These are phyloP conservation scores for Blastomyces emzantsi DNA, from an alignment of 2,329 filamentous ascomycete species.

Conservation along the genomic window DNA sequence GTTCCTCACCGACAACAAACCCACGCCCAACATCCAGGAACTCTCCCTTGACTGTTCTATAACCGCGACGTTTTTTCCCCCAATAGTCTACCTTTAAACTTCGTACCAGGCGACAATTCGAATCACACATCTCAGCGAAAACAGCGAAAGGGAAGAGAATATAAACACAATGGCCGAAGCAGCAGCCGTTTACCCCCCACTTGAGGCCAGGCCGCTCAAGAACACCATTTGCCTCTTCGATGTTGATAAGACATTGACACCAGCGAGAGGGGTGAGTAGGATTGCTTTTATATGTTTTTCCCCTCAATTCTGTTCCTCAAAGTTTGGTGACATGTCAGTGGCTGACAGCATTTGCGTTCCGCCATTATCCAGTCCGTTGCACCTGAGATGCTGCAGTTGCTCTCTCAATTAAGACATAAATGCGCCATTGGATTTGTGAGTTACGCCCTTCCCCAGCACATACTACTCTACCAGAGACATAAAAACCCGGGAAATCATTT, in stretches of 20 bases:
- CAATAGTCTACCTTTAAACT: neutral
- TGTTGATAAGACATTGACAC: conserved; percentile 86
- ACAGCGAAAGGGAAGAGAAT: neutral
- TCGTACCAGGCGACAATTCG: neutral
- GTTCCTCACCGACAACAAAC: neutral
- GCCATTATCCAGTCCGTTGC: conserved; percentile 48
- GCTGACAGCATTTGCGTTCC: neutral
- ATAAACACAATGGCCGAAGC: conserved; percentile 11
- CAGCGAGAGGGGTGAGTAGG: conserved; percentile 61
- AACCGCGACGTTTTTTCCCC: neutral
- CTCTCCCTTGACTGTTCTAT: neutral
- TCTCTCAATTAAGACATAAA: conserved; percentile 73
- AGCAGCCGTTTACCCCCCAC: conserved; percentile 51
- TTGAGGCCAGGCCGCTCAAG: conserved; percentile 76
- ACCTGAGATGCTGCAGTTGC: conserved; percentile 73
- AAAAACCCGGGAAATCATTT: neutral
- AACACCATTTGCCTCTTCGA: conserved; percentile 95
- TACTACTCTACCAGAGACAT: no score
- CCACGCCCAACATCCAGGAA: neutral
- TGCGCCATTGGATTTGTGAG: conserved; percentile 72
- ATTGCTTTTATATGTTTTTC: neutral
- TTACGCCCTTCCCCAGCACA: conserved; percentile 4
- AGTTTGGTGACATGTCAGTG: neutral
- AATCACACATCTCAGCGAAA: neutral
- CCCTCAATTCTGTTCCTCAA: neutral